Base-by-base conservation (phyloP, 768 basidiomycete species). In the Melanogaster broomeanus region DNA sequence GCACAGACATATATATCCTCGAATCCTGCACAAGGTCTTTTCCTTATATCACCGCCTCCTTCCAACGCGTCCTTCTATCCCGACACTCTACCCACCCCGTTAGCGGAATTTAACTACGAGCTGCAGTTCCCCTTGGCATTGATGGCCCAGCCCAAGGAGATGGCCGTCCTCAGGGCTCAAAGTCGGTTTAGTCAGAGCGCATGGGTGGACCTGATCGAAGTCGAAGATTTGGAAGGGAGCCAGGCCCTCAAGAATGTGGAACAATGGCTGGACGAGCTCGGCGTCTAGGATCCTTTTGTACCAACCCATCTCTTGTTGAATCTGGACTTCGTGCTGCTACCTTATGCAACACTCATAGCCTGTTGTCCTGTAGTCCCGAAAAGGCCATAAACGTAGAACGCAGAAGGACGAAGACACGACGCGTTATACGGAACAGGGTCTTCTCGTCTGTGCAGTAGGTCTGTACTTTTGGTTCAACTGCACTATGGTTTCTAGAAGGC, bases 1-100 rank as follows among this genome's bases (percentile, higher is more conserved):
- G 78, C 83, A 8, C 83, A 89, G 63, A 74, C 80, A 19, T 89
- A 85, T 63, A 79, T 89, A 53, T 86, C 83, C 2, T 85, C 84
- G 19, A 69, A 87, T 58, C 84, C 87, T 2, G 82, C 82, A 6
- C 72, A 76, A 5, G 87, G 78, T 0, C 71, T 89, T 43, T 74
- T 85, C 51, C 72, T 88, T n/a, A 75, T 85, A 28, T 78, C 79
- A 21, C 83, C 81, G 16, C 82, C 81, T 1, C 42, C 71, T 10
- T 72, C 74, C 37, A 77, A 80, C 48, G 57, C 62, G 8, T 62
- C 67, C 2, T 60, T 79, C 18, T 45, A 64, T 2, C 57, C 54
- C 12, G 47, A 33, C 30, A 46, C 59, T 25, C 71, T 78, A 6
- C 72, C 75, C 0, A 72, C 70, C 0, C 62, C 65, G 18, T 59